Base-by-base conservation (phyloP, 257 asterid species). In the Apocynum venetum region DNA sequence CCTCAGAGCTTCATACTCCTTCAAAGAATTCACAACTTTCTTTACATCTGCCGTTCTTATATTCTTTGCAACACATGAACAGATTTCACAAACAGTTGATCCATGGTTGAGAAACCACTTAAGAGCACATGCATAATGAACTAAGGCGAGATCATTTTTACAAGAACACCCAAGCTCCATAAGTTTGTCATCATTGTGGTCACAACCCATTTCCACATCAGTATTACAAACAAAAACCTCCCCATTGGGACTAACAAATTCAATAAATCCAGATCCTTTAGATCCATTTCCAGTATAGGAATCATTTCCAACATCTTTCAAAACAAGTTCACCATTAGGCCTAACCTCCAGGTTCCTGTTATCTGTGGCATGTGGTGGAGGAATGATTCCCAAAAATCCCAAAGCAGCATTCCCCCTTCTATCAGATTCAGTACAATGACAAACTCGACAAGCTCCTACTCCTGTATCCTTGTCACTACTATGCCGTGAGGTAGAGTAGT, bases 71-170 rank as follows among this genome's bases (percentile, higher is more conserved):
- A 86, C 79, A 36, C 89, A 83, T 14, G 96, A 94, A 82, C 98
- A 93, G 80, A 93, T 93, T 86, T 93, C 98, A 19, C 98, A 93
- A 52, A 86, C 81, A 48, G 92, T 90, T 52, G 97, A 93, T 80
- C 98, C 98, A 85, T 92, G 97, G 89, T 86, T 90, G 82, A 93
- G 82, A 80, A 93, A 92, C 98, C 98, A 93, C 89, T 90, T 92
- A 44, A 93, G 93, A 14, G 97, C 98, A 52, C 98, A 93, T 14
- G 96, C 93, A 81, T 93, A 93, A 83, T 93, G 98, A 52, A 93
- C 94, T 64, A 92, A 82, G 64, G 96, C 96, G 85, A 93, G 94
- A 84, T 92, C 98, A 59, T 81, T 91, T 79, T 93, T 93, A 88
- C 98, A 93, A 80, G 93, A 80, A 83, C 98, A 93, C 20, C 98